Evolutionary conservation across 1,139 yeast species (phyloP).

Genomic region (Geotrichum histeridarum): DNA sequence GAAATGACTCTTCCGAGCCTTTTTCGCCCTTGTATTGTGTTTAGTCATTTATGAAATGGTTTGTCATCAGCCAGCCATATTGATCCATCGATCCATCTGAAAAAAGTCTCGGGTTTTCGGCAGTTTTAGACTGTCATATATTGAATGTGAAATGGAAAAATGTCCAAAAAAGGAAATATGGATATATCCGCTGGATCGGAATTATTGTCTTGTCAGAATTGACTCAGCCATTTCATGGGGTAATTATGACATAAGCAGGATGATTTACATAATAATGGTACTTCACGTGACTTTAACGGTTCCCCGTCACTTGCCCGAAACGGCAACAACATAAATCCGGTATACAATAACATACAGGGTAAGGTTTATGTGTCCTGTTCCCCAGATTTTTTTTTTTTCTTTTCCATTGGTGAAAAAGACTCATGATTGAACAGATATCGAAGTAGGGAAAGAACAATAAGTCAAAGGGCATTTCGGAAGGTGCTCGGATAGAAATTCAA

Average conservation of each 20-base stretch:
- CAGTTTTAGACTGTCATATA: background rate
- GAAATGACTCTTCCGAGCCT: too few relatives aligned
- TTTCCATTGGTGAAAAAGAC: too few relatives aligned
- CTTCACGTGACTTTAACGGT: conserved; percentile 47
- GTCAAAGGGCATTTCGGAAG: too few relatives aligned
- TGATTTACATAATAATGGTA: background rate
- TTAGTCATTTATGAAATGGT: too few relatives aligned
- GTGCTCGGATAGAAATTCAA: too few relatives aligned
- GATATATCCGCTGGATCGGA: background rate
- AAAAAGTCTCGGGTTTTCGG: background rate
- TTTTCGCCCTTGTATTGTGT: too few relatives aligned
- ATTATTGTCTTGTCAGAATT: conserved; percentile 12
- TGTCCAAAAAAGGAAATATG: background rate
- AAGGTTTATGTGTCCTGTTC: background rate
- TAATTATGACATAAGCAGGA: conserved; percentile 30
- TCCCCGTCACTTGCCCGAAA: conserved; percentile 47
- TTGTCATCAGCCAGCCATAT: too few relatives aligned
- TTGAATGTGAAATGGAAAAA: too few relatives aligned
- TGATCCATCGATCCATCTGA: too few relatives aligned
- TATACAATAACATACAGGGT: background rate
- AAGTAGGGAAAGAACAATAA: too few relatives aligned
- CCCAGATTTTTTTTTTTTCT: conserved; percentile 10
- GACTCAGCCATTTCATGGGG: conserved; percentile 23
- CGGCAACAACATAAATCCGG: background rate
- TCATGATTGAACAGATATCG: too few relatives aligned